Conservation (phyloP, 2,329 filamentous ascomycete species). For the Diaporthe eres region DNA sequence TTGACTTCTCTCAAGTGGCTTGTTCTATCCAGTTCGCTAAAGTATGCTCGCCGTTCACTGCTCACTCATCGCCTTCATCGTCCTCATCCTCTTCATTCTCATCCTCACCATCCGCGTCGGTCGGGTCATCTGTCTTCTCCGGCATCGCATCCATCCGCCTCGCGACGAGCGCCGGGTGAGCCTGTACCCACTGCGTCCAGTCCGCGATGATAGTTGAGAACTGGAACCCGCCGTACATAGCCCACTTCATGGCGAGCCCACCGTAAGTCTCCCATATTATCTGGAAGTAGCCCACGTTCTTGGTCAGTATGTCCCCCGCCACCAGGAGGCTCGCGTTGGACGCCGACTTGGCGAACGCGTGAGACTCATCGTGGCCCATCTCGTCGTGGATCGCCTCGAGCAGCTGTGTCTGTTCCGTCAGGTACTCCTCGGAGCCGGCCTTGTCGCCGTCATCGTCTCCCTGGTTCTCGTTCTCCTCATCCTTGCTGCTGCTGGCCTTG, state of each 20-base stretch:
- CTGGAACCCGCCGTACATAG: slow-evolving; percentile 37
- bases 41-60: not conserved
- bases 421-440: slow-evolving; percentile 57
- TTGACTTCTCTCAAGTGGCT: not conserved
- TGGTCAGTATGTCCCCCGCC: slow-evolving; percentile 71
- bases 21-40: not conserved
- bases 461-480: slow-evolving; percentile 50
- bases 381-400: slow-evolving; percentile 79
- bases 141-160: slow-evolving; percentile 15
- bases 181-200: slow-evolving; percentile 77
- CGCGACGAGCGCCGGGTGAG: slow-evolving; percentile 37
- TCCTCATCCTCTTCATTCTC: not conserved
- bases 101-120: not conserved
- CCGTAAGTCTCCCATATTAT: slow-evolving; percentile 62
- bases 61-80: slow-evolving; percentile 12
- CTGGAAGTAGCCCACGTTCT: slow-evolving; percentile 52
- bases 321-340: slow-evolving; percentile 80
- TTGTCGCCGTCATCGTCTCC: slow-evolving; percentile 47
- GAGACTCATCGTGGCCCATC: slow-evolving; percentile 73
- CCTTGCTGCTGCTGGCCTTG: slow-evolving; percentile 58
- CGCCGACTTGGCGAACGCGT: slow-evolving; percentile 80
- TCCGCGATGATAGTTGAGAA: slow-evolving; percentile 75
- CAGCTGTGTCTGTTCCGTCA: slow-evolving; percentile 65
- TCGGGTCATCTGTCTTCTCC: not conserved
- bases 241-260: slow-evolving; percentile 60